phyloP scores from a whole-genome alignment of 2,329 filamentous ascomycete species.

The Arthrobotrys sphaeroides region DNA sequence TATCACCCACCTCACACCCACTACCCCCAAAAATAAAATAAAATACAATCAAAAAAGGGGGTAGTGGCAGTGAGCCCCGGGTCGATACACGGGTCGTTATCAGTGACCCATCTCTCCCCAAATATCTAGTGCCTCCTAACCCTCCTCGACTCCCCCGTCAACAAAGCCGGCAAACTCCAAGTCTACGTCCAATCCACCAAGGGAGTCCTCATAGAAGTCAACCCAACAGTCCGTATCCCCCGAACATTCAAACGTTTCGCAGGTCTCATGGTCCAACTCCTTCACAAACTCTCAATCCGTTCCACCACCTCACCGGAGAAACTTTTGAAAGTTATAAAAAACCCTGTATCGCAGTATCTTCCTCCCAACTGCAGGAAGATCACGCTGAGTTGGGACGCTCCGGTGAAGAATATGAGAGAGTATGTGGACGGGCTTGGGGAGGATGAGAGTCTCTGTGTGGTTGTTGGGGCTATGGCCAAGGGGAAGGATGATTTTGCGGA shows the following conservation, averaged over 20 bases:
- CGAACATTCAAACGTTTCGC: slow-evolving; percentile 99
- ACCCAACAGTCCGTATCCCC: slow-evolving; percentile 95
- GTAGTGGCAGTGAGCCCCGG: slow-evolving; percentile 30
- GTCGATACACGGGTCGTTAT: not conserved
- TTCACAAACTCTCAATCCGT: slow-evolving; percentile 93
- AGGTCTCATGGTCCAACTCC: slow-evolving; percentile 96
- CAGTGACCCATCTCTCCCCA: slow-evolving; percentile 32
- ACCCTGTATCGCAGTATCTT: slow-evolving; percentile 95
- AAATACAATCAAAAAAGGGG: too few relatives aligned
- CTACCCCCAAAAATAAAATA: not conserved
- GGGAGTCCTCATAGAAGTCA: slow-evolving; percentile 96
- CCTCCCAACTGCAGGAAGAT: slow-evolving; percentile 98
- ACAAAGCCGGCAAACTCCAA: slow-evolving; percentile 96
- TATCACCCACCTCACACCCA: not conserved
- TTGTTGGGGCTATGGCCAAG: slow-evolving; percentile 98
- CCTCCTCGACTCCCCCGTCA: slow-evolving; percentile 95
- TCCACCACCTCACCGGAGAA: slow-evolving; percentile 98
- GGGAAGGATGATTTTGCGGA: slow-evolving; percentile 96
- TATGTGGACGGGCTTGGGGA: slow-evolving; percentile 81
- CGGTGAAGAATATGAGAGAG: slow-evolving; percentile 84
- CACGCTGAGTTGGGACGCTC: slow-evolving; percentile 91
- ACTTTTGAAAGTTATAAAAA: slow-evolving; percentile 95
- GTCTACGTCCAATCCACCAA: slow-evolving; percentile 99
- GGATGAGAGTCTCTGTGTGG: slow-evolving; percentile 95
- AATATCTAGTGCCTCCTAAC: slow-evolving; percentile 85